Base-by-base conservation (phyloP, 805 yeast genomes). In the Yarrowia sp. region DNA sequence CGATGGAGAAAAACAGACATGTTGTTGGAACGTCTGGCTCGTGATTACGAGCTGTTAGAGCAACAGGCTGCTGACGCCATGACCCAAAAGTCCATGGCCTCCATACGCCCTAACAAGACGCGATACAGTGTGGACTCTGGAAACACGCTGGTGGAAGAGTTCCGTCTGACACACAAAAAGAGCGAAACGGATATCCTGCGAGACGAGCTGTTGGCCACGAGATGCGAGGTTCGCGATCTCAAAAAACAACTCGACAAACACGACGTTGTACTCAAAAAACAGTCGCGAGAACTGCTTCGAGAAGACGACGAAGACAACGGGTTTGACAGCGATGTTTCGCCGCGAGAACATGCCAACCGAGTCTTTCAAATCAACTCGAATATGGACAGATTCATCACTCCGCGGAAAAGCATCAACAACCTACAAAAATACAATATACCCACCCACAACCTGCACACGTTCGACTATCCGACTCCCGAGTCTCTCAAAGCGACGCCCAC, bases 391-490 rank as follows among this genome's bases (percentile, higher is more conserved):
- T 38, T 54, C 9, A 35, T 54, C 16, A 54, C 61, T 2, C 61
- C 61, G 17, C 24, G 35, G 11, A 54, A 54, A 19, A n/a, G 32
- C 17, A n/a, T 36, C 41, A 51, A 51, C 52, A 46, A 46, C 52
- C 10, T 46, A n/a, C 36, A 28, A 24, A 6, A 22, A 5, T 46
- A 46, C 24, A 46, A 46, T 4, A 24, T 43, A 32, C 32, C 48
- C 30, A 14, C 48, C 4, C 30, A 43, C 32, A 43, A 43, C 32
- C n/a, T 41, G 28, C 12, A 41, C 28, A 14, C 46, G 6, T 43
- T 46, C 52, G 28, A 36, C 46, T 54, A 54, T 17, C 61, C 61
- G 12, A 54, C 61, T 12, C 61, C 61, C 21, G 61, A 54, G 44
- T 54, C 61, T 4, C 35, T 54, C 33, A 36, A 28, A 21, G 41